These are phyloP conservation scores for Uromyces viciae-fabae DNA, from an alignment of 1,284 basidiomycete species.

Conservation along the genomic window DNA sequence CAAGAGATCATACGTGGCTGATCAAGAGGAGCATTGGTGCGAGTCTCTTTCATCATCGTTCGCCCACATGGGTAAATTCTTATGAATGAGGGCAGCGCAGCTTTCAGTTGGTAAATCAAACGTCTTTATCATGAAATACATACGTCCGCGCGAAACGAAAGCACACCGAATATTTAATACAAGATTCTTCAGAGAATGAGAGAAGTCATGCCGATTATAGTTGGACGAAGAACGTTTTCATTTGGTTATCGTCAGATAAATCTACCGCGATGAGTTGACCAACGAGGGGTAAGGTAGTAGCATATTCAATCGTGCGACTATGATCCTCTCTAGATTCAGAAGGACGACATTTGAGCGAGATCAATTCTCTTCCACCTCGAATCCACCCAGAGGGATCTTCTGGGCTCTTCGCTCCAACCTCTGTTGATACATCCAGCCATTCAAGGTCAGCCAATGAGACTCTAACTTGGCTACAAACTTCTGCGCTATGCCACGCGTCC, in stretches of 20 bases:
- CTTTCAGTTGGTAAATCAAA: no score
- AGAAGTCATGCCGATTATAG: no score
- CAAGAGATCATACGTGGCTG: no score
- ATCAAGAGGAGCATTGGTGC: no score
- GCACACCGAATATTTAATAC: no score
- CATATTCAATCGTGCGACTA: neutral
- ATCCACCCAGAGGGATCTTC: neutral
- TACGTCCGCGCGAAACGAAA: no score
- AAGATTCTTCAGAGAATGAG: no score
- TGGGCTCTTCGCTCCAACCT: neutral
- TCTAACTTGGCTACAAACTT: neutral
- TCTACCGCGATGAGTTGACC: constrained; percentile 9
- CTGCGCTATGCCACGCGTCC: neutral
- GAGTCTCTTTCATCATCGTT: no score
- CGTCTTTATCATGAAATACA: no score
- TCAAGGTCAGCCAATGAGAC: constrained; percentile 15
- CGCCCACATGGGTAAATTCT: no score
- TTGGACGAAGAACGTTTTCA: constrained; percentile 14
- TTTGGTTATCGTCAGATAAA: neutral
- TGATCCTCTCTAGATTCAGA: neutral
- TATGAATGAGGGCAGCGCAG: no score
- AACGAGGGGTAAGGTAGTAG: neutral
- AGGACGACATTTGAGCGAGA: constrained; percentile 14
- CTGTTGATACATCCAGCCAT: constrained; percentile 11
- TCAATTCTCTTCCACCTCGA: neutral